Base-by-base conservation (phyloP, 306 rosid genomes). In the Citrullus mucosospermus region DNA sequence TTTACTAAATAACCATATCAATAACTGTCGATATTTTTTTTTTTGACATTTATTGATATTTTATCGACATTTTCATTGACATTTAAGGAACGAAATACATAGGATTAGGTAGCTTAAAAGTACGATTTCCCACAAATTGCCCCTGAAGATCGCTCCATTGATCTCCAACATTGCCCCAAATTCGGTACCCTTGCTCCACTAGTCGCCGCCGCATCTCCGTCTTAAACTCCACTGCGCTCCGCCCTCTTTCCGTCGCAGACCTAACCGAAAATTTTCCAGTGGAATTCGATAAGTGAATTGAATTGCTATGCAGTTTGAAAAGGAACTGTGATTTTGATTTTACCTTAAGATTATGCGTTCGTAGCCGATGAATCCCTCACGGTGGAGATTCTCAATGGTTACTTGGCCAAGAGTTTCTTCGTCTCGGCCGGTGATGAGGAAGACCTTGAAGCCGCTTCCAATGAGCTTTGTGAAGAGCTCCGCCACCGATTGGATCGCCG, bases 111-210 rank as follows among this genome's bases (percentile, higher is more conserved):
- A 89, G 70, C 78, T 89, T 89, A 75, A 89, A 89, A 55, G 83
- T 84, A 2, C 91, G 90, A 10, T 81, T 78, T 12, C 91, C 91
- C 72, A 77, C 34, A 77, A 70, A 87, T 11, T 78, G 81, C 6
- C 93, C 93, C 74, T 87, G 87, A 12, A 89, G 87, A 74, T 89
- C 91, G 79, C 91, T 89, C 93, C 93, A 89, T 9, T 89, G 93
- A 36, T 88, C 93, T 76, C 93, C 91, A 13, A 90, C 90, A 54
- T 86, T 90, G 17, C 93, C 93, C 90, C 93, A 90, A 76, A 90
- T 86, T 9, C 85, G 85, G 51, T 88, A 88, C 3, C 91, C 91
- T 84, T 86, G 18, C 55, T 54, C 84, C 76, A 84, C 88, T 8
- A 89, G 79, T 85, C 73, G 80, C 82, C 80, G 83, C 38, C 90